Evolutionary conservation across 1,139 yeast species (phyloP).

Genomic region (Candida dubliniensis): DNA sequence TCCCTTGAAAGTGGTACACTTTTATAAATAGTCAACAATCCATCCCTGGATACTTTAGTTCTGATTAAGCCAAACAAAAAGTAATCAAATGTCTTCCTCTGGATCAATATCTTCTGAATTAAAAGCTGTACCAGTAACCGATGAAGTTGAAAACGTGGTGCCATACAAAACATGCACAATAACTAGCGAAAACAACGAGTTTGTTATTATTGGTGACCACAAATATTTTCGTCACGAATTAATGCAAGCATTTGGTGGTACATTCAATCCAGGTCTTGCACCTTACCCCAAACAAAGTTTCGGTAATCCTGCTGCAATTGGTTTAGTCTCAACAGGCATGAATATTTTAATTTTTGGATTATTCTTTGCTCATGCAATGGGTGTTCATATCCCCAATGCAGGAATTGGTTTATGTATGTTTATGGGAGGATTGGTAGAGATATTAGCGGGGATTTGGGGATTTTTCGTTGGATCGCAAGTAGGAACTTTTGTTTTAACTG

Average conservation of each 20-base stretch:
- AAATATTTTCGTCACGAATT: slow-evolving; percentile 38
- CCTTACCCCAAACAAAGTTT: slow-evolving; percentile 35
- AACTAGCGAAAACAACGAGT: slow-evolving; percentile 26
- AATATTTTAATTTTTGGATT: slow-evolving; percentile 47
- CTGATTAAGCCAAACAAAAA: neutral
- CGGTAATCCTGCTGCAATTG: slow-evolving; percentile 65
- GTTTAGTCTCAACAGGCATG: slow-evolving; percentile 40
- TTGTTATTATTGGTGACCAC: slow-evolving; percentile 30
- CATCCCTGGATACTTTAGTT: too few species aligned
- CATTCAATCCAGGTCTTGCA: slow-evolving; percentile 31
- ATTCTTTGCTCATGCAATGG: slow-evolving; percentile 39
- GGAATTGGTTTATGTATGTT: slow-evolving; percentile 46
- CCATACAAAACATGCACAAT: slow-evolving; percentile 15
- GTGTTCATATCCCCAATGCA: slow-evolving; percentile 33
- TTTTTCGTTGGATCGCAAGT: slow-evolving; percentile 52
- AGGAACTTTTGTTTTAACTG: slow-evolving; percentile 57
- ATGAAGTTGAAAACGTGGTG: neutral
- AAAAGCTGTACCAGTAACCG: neutral
- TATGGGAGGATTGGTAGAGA: slow-evolving; percentile 63
- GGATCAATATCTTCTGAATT: slow-evolving; percentile 2
- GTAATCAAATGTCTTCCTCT: neutral
- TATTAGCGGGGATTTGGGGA: slow-evolving; percentile 68
- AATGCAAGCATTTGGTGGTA: slow-evolving; percentile 38
- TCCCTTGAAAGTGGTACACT: too few species aligned
- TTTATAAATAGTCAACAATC: too few species aligned